A percentile compares a stretch with the other conserved stretches of the same genome.
Evolutionary conservation across 2,329 filamentous ascomycete species (phyloP).

Genomic region (Boeremia lycopersici): DNA sequence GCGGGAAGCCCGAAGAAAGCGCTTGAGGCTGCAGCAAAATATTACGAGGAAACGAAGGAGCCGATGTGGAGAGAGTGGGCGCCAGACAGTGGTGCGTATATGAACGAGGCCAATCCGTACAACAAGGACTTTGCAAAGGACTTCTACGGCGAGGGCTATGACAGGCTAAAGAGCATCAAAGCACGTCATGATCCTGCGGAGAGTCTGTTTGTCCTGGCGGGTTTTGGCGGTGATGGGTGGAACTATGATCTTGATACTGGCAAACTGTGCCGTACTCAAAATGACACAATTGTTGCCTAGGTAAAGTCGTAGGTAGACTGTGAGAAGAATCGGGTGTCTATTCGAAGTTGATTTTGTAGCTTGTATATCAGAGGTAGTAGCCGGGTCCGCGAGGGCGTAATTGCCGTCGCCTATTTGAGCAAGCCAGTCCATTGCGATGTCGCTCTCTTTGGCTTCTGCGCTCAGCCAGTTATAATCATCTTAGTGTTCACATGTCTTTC

Average conservation of each 20-base stretch:
- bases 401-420: too few relatives aligned
- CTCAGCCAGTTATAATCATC: too few relatives aligned
- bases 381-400: too few relatives aligned
- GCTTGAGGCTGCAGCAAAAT: conserved; percentile 16
- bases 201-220: conserved; percentile 28
- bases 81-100: conserved; percentile 21
- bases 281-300: neutral
- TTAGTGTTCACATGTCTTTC: too few relatives aligned
- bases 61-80: conserved; percentile 25
- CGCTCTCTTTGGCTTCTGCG: too few relatives aligned
- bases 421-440: too few relatives aligned
- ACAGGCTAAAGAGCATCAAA: conserved; percentile 15
- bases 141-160: conserved; percentile 20
- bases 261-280: conserved; percentile 18
- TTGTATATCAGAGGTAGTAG: too few relatives aligned
- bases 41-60: conserved; percentile 26
- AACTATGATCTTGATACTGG: conserved; percentile 30
- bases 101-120: conserved; percentile 26
- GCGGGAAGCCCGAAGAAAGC: conserved; percentile 15
- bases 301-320: too few relatives aligned
- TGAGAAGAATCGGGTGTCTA: too few relatives aligned
- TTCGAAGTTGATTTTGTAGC: too few relatives aligned
- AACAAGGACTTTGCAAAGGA: conserved; percentile 18
- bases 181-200: conserved; percentile 19
- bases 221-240: conserved; percentile 30